phyloP scores from a whole-genome alignment of 805 yeast genomes.

The Metschnikowia corniflorae region DNA sequence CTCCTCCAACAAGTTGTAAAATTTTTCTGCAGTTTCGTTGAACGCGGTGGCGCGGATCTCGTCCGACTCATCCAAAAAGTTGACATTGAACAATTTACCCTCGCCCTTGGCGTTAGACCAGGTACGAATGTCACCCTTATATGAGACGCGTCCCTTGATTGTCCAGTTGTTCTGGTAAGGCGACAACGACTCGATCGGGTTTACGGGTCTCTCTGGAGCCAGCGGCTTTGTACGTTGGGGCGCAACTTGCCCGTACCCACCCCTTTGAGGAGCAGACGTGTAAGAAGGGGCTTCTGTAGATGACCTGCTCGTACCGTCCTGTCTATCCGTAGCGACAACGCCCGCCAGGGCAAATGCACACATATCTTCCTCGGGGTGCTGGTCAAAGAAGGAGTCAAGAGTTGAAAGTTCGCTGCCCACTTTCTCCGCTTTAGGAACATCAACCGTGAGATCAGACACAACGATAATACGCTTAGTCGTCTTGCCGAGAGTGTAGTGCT shows the following conservation, averaged over 20 bases:
- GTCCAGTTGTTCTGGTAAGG: constrained; percentile 93
- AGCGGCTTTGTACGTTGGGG: constrained; percentile 4
- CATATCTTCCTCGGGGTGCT: constrained; percentile 54
- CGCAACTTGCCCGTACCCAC: neutral
- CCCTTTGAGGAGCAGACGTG: constrained; percentile 11
- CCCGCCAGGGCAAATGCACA: constrained; percentile 17
- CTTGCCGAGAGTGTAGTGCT: constrained; percentile 43
- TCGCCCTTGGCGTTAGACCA: constrained; percentile 86
- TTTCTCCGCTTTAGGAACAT: constrained; percentile 36
- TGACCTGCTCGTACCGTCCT: neutral
- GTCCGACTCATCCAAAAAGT: constrained; percentile 89
- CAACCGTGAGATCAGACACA: constrained; percentile 44
- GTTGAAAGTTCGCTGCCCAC: constrained; percentile 34
- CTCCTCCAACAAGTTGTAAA: constrained; percentile 72
- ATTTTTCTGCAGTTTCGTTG: constrained; percentile 79
- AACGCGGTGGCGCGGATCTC: constrained; percentile 96
- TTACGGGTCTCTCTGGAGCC: constrained; percentile 29
- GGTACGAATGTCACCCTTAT: constrained; percentile 80
- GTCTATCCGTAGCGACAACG: constrained; percentile 16
- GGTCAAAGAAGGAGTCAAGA: constrained; percentile 55
- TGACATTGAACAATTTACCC: constrained; percentile 86
- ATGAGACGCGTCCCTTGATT: constrained; percentile 86
- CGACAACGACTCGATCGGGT: constrained; percentile 81
- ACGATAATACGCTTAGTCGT: constrained; percentile 47
- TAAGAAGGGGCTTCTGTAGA: neutral